Base-by-base conservation (phyloP, 192 early-diverging fungal species). In the Coemansia sp. region DNA sequence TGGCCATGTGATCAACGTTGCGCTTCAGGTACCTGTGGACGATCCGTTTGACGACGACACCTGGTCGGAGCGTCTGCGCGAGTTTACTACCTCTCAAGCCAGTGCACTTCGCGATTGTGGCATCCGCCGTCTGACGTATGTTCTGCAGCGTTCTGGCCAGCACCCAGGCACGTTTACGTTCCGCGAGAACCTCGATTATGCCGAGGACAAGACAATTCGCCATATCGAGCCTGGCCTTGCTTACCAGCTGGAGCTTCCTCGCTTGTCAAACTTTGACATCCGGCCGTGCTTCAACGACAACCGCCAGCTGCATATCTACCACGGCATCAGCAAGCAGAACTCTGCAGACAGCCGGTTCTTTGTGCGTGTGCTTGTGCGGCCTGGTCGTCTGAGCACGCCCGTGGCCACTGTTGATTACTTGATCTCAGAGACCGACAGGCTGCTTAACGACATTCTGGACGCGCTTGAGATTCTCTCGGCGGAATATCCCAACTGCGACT, bases 181-280 rank as follows among this genome's bases (percentile, higher is more conserved):
- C 90, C 94, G 95, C 76, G 96, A 96, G 75, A 86, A 86, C 65
- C 72, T 84, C 34, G 91, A 91, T 73, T 98, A 91, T 78, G 60
- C 64, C 34, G 97, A 99, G 80, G 97, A 99, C 79, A 83, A 88
- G 67, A 92, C 96, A 53, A 97, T 99, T 69, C 93, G 97, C 61
- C 95, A 99, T 77, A 95, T 98, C 63, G 97, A 99, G 88, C 97
- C 97, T 11, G 94, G 94, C 17, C 92, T 97, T 88, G 96, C 97
- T 33, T 98, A 98, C 81, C 95, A 97, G 83, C 86, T 99, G 32
- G 97, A 99, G 85, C 82, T 99, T 57, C 88, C 91, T 37, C 90
- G 96, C 41, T 74, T 99, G 74, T 85, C 90, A 60, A 95, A 96
- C 88, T 99, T 97, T 87, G 92, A 95, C 65, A 93, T 99, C 78